Evolutionary conservation across 2,329 filamentous ascomycete genomes (phyloP), one percentile per base, ranked within the genome.

Genomic region (Bipolaris zeicola): DNA sequence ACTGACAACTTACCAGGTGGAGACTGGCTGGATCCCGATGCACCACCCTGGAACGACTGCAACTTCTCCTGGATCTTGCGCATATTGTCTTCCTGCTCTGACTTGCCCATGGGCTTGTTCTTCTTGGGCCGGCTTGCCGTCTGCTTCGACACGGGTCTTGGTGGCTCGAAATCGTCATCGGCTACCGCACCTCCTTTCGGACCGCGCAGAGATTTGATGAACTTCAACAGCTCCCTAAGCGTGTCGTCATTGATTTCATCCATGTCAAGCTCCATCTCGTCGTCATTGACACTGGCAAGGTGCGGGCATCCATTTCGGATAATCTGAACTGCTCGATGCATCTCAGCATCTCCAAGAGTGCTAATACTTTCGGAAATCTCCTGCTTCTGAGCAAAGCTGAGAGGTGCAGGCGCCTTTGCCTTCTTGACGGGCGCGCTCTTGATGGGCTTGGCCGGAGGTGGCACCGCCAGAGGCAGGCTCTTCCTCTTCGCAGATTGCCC

Each of bases 291-390:
- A 68, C 82, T 76, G 33, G 77, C 72, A 44, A 95, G 82, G 82
- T 89, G 81, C 78, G 91, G 79, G 80, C 91, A 77, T 64, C 96
- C 94, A 63, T 86, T 87, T 74, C 96, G 92, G 71, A 99, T 98
- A 60, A 98, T 93, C 57, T 89, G 87, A 31, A 97, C 91, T 0
- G 94, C 92, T 64, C 87, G 86, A 47, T 88, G 85, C 70, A 96
- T 89, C 64, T 91, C 87, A n/a, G 83, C 81, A 47, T 89, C 89
- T 16, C 92, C 88, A 55, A 98, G 86, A 60, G 88, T 88, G 67
- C 89, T 90, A 62, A 96, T 95, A 13, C 90, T 90, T 56, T 89
- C 88, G 1, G 92, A 94, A 55, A 99, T 96, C 63, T 93, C 86
- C 55, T 95, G 91, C 81, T 98, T 98, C 78, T 99, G 92, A 3